Base-by-base conservation (phyloP, 148 eudicot genomes). In the Chenopodium quinoa region DNA sequence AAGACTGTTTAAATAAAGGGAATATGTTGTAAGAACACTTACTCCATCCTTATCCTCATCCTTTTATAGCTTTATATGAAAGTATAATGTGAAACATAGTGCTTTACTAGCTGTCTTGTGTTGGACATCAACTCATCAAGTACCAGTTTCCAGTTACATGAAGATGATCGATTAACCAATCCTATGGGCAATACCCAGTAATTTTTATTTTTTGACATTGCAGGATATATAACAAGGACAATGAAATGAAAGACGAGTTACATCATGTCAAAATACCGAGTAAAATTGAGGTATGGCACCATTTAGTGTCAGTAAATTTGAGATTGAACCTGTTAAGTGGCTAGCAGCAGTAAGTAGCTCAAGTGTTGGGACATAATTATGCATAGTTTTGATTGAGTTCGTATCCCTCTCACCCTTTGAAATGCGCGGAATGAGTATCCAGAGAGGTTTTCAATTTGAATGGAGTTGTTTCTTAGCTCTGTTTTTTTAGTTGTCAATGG, bases 171-270 rank as follows among this genome's bases (percentile, higher is more conserved):
- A 44, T n/a, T 10, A 10, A 16, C 27, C 52, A 71, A 54, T 58
- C 23, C 8, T 22, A 23, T 44, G 31, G 63, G 71, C 22, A 81
- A 31, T 9, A 20, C 75, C 46, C 19, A 81, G 0, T 8, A 1
- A 48, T 12, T 84, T 32, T 13, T 67, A 23, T 70, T 63, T 12
- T 34, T 82, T 64, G 34, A 75, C 60, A 40, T 75, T 83, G 75
- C 92, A 96, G 97, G 88, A 84, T 75, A 76, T 86, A 85, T 77
- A 90, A 85, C 62, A 88, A 67, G 80, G 90, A 83, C 79, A 69
- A 75, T 65, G 90, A 83, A 47, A 76, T 23, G 56, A 75, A 81
- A 76, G 77, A 83, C 71, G 67, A 79, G 64, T 76, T 82, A 75
- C 67, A 62, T 76, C 77, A 71, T 71, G 54, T 78, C 68, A 91